Evolutionary conservation across 129 eudicot genomes (phyloP), one percentile per base, ranked within the genome.

Genomic region (Escallonia herrerae): DNA sequence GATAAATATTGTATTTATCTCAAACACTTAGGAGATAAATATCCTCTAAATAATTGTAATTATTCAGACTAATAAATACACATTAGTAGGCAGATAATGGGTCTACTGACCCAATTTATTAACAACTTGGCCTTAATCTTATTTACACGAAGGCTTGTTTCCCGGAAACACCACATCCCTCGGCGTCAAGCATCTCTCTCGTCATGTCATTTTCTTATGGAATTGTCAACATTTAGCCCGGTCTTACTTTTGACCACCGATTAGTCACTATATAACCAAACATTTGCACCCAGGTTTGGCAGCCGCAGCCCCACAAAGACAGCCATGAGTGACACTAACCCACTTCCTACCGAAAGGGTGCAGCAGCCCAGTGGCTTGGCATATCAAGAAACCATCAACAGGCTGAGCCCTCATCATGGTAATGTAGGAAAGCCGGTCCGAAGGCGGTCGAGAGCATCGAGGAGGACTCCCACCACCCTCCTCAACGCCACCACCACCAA

Each of bases 401-500:
- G 8, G 46, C 6, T 40, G 15, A 12, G 5, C 45, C 4, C 45
- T 59, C 63, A 2, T 58, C 62, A 58, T 9, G 40, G 38, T 14
- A 55, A 37, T 3, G 80, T 75, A 13, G 37, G 76, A 6, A 84
- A 79, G 73, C 87, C 87, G 42, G 44, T 47, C 33, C 10, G 96
- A 13, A 51, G 83, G 15, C 72, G 96, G 41, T 54, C 93, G 6
- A 78, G 94, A 58, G 83, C 80, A 9, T 89, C 94, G n/a, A 65
- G 87, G 6, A 74, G 82, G 63, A 85, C 90, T 22, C 96, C 96
- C 1, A 80, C 84, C 54, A 89, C 96, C 44, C 76, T 89, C 10
- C 83, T 89, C 50, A 89, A 74, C 75, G 86, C 96, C 4, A 93
- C 81, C 78, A 60, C 90, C 51, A 57, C 94, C 75, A 89, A 89